phyloP scores from a whole-genome alignment of 345 rosid species.

The Eucalyptus tenuipes region DNA sequence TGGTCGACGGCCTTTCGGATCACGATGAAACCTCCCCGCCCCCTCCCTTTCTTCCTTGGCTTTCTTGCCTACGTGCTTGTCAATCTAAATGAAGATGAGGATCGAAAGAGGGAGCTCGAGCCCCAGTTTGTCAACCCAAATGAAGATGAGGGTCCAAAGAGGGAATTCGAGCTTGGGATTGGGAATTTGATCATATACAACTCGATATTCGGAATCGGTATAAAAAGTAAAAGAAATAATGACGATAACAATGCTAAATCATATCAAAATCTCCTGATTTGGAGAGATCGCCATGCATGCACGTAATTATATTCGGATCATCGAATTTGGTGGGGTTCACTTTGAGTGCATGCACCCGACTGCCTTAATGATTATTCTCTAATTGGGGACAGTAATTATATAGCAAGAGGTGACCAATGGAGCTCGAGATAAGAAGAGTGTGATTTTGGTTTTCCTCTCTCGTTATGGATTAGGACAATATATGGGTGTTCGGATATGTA shows the following conservation, averaged over 20 bases:
- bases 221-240: background rate
- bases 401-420: background rate
- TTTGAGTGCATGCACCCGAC: background rate
- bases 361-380: background rate
- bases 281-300: background rate
- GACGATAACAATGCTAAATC: background rate
- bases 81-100: background rate
- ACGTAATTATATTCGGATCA: background rate
- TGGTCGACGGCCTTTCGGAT: background rate
- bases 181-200: background rate
- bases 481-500: background rate
- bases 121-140: background rate
- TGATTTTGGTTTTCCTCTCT: background rate
- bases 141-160: background rate
- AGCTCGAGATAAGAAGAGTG: background rate
- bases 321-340: background rate
- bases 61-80: background rate
- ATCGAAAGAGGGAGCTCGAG: background rate
- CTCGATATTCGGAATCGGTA: background rate
- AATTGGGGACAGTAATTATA: background rate
- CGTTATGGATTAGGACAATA: background rate
- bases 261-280: background rate
- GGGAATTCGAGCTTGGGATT: background rate
- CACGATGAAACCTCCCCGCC: background rate
- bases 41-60: background rate